phyloP scores from a whole-genome alignment of 2,329 filamentous ascomycete genomes.

The Thelonectria olida region DNA sequence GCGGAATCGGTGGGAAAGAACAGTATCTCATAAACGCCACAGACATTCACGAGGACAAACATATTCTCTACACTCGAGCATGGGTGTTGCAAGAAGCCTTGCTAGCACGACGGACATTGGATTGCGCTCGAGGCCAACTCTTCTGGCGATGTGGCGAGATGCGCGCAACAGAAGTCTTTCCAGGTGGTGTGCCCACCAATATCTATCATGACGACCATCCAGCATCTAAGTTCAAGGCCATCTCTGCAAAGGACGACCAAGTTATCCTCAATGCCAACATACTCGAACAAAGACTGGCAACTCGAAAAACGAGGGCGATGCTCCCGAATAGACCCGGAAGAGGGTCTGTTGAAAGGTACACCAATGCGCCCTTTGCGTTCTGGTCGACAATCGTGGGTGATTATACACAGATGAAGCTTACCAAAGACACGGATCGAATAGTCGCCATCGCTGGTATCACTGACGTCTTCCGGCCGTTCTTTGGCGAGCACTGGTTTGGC shows the following conservation, averaged over 20 bases:
- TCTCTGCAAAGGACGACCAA: not conserved
- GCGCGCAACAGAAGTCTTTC: not conserved
- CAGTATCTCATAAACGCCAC: not conserved
- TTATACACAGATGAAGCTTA: not conserved
- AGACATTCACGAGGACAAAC: not conserved
- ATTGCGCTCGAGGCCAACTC: not conserved
- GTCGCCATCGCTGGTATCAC: not conserved
- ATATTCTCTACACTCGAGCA: not conserved
- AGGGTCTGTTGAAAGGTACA: not conserved
- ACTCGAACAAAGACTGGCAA: not conserved
- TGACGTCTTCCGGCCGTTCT: not conserved
- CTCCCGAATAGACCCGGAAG: not conserved
- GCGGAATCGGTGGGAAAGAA: not conserved
- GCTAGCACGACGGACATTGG: not conserved
- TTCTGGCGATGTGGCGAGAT: slow-evolving; percentile 1
- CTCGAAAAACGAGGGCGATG: not conserved
- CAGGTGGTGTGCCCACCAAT: not conserved
- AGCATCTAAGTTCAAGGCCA: not conserved
- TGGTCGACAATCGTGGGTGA: not conserved
- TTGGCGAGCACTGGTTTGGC: not conserved
- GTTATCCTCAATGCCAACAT: not conserved
- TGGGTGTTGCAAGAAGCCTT: not conserved
- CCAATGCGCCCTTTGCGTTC: not conserved
- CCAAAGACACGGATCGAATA: not conserved
- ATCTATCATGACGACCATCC: not conserved